Percentiles rank a stretch among this genome's conserved stretches.
Conservation (phyloP, 345 rosid genomes). For the Anacardium occidentale region DNA sequence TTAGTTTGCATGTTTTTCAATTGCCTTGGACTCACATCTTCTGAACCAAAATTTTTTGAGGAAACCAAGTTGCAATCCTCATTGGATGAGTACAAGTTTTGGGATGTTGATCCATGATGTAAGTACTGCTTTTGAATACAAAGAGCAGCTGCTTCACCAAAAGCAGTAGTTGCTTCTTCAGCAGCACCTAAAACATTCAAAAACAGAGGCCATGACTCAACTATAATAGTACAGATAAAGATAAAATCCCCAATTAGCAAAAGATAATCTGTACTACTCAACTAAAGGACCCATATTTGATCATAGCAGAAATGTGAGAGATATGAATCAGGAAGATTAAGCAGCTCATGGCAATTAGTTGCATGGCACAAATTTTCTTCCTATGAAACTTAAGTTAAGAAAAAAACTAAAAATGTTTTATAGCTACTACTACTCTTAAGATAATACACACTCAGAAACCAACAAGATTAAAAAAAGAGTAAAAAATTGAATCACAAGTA, state of each 20-base stretch:
- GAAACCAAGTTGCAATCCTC: constrained; percentile 61
- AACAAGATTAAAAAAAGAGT: not conserved
- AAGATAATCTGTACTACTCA: not conserved
- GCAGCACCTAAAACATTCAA: constrained; percentile 64
- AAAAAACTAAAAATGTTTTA: not conserved
- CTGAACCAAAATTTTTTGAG: constrained; percentile 41
- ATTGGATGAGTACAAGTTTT: constrained; percentile 37
- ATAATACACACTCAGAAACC: not conserved
- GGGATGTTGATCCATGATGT: constrained; percentile 45
- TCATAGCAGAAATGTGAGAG: not conserved
- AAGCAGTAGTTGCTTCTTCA: constrained; percentile 79
- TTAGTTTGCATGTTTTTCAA: constrained; percentile 62
- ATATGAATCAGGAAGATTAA: constrained; percentile 4
- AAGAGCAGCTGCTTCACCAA: constrained; percentile 85
- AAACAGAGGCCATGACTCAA: not conserved
- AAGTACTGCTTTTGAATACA: constrained; percentile 81
- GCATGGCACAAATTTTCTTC: not conserved
- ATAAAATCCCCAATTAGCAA: not conserved
- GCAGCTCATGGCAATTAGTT: not conserved
- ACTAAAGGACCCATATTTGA: not conserved
- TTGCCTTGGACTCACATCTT: constrained; percentile 71
- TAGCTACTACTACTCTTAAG: not conserved
- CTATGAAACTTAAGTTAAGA: constrained; percentile 3
- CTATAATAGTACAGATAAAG: not conserved
- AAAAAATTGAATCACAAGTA: not conserved